A percentile compares a stretch with the other conserved stretches of the same genome.
Conservation (phyloP, 805 yeast species). For the Tetrapisispora taiwanensis region DNA sequence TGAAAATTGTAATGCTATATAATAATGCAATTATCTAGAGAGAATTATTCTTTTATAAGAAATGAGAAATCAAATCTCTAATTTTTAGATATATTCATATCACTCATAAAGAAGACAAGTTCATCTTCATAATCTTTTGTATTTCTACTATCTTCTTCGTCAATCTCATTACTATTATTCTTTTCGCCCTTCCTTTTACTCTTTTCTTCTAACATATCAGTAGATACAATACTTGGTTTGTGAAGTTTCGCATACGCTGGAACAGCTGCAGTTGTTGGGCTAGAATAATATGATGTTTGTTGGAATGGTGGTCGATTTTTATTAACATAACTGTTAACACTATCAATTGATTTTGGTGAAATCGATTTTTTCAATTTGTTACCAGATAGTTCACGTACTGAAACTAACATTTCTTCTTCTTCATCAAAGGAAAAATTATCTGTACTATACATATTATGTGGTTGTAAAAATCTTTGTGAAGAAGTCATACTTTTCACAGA, state of each 20-base stretch:
- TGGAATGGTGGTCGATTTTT: conserved; percentile 19
- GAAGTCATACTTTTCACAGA: conserved; percentile 4
- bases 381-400: conserved; percentile 5
- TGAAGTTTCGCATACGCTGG: conserved; percentile 29
- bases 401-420: conserved; percentile 14
- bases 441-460: background rate
- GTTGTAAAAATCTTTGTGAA: background rate
- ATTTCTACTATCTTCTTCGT: conserved; percentile 19
- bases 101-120: conserved; percentile 62
- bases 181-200: background rate
- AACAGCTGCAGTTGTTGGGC: conserved; percentile 24
- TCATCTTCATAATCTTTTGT: conserved; percentile 54
- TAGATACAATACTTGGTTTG: conserved; percentile 18
- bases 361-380: conserved; percentile 9
- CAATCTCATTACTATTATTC: background rate
- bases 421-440: conserved; percentile 7
- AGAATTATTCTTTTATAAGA: too few species aligned
- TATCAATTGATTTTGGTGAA: conserved; percentile 24
- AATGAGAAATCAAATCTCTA: background rate
- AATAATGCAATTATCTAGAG: background rate
- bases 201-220: conserved; percentile 10
- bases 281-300: conserved; percentile 23
- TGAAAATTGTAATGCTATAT: background rate
- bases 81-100: conserved; percentile 42
- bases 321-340: conserved; percentile 19